Evolutionary conservation across 257 asterid species (phyloP).

Genomic region (Jacaranda mimosifolia): DNA sequence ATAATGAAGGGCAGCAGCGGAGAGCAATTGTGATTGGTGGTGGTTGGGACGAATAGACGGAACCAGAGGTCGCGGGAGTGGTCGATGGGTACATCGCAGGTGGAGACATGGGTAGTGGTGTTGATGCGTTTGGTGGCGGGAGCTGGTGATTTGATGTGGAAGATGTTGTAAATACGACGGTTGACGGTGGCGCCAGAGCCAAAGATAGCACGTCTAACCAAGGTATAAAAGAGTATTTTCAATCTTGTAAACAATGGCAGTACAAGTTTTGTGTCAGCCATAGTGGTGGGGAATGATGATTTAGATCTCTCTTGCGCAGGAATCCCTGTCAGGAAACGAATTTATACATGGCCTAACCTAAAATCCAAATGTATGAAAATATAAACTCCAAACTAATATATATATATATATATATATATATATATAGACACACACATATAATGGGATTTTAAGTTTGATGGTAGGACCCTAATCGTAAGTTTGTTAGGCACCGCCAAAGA

Average conservation of each 20-base stretch:
- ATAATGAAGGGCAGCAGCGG: slow-evolving; percentile 34
- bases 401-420: no score
- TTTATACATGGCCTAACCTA: neutral
- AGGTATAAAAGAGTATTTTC: neutral
- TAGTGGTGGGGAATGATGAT: neutral
- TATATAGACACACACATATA: no score
- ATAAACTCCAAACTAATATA: no score
- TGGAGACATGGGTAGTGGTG: slow-evolving; percentile 20
- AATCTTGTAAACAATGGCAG: slow-evolving; percentile 33
- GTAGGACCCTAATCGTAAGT: neutral
- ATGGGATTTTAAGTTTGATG: neutral
- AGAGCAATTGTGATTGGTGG: neutral
- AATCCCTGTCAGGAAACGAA: neutral
- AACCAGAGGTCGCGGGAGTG: slow-evolving; percentile 44
- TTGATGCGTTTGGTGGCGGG: slow-evolving; percentile 29
- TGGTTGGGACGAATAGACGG: slow-evolving; percentile 37
- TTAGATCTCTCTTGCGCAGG: neutral
- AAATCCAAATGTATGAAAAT: no score
- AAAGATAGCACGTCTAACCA: no score
- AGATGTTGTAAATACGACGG: slow-evolving; percentile 23
- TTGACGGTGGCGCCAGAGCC: slow-evolving; percentile 20
- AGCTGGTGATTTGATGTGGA: slow-evolving; percentile 17
- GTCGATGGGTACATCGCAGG: slow-evolving; percentile 33
- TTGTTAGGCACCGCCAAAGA: neutral
- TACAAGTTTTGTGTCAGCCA: slow-evolving; percentile 12